Evolutionary conservation across 257 asterid genomes (phyloP).

Genomic region (Forsythia suspensa): DNA sequence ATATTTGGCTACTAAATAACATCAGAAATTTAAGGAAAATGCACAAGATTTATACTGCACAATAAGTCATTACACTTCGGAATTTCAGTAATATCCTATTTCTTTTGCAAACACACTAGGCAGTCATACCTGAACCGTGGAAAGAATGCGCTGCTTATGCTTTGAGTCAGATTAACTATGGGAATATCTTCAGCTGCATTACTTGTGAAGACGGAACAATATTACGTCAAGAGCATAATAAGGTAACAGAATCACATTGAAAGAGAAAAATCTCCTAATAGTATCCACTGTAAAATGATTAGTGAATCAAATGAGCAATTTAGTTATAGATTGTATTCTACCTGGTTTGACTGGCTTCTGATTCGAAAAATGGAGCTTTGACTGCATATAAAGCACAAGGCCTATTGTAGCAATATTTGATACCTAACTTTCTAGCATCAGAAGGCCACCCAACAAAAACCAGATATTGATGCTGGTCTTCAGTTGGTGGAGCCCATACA

Average conservation of each 20-base stretch:
- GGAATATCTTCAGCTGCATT: constrained; percentile 44
- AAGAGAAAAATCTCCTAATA: neutral
- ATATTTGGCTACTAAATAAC: neutral
- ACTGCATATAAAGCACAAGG: constrained; percentile 85
- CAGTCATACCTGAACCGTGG: constrained; percentile 78
- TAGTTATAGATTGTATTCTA: constrained; percentile 23
- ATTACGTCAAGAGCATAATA: constrained; percentile 22
- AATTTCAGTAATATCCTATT: neutral
- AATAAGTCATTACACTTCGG: neutral
- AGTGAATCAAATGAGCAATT: constrained; percentile 8
- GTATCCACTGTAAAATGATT: neutral
- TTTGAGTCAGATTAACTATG: constrained; percentile 49
- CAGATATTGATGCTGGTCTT: constrained; percentile 49
- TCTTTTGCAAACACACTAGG: neutral
- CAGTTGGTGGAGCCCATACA: constrained; percentile 75
- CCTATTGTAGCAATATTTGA: constrained; percentile 80
- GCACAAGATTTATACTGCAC: neutral
- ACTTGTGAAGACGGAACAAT: constrained; percentile 32
- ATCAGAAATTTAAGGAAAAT: neutral
- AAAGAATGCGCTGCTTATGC: constrained; percentile 78
- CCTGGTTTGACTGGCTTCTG: constrained; percentile 43
- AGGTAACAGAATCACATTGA: constrained; percentile 24
- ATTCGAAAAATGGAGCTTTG: constrained; percentile 53
- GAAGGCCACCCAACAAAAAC: constrained; percentile 95
- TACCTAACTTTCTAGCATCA: constrained; percentile 75